These are phyloP conservation scores for Teunomyces stri DNA, from an alignment of 805 yeast species.

Conservation along the genomic window DNA sequence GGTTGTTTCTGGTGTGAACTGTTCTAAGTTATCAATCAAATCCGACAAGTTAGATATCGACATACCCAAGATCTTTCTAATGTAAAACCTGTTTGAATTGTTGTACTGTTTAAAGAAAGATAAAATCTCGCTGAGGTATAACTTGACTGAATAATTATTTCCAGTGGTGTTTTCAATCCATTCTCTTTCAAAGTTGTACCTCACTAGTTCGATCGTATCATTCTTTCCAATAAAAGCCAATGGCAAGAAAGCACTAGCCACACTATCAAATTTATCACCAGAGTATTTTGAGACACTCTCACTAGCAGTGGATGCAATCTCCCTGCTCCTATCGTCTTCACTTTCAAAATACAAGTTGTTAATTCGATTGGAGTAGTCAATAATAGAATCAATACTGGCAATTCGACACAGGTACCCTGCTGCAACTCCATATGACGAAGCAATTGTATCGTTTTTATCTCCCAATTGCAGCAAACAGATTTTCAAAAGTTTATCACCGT, in stretches of 20 bases:
- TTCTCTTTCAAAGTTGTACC: slow-evolving; percentile 51
- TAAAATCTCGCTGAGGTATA: slow-evolving; percentile 70
- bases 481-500: slow-evolving; percentile 62
- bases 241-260: slow-evolving; percentile 69
- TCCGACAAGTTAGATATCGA: slow-evolving; percentile 60
- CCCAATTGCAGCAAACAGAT: slow-evolving; percentile 57
- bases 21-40: slow-evolving; percentile 32
- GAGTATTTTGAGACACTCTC: slow-evolving; percentile 69
- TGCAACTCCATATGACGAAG: slow-evolving; percentile 73
- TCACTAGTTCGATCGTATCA: slow-evolving; percentile 51
- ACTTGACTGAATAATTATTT: slow-evolving; percentile 62
- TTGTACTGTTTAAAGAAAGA: slow-evolving; percentile 49
- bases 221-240: slow-evolving; percentile 74
- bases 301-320: slow-evolving; percentile 58
- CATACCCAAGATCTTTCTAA: slow-evolving; percentile 69
- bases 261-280: slow-evolving; percentile 60
- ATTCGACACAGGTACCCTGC: slow-evolving; percentile 75
- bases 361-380: slow-evolving; percentile 53
- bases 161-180: slow-evolving; percentile 84
- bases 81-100: slow-evolving; percentile 53
- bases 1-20: slow-evolving; percentile 19
- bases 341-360: slow-evolving; percentile 57
- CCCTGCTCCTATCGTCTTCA: slow-evolving; percentile 42
- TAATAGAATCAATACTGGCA: slow-evolving; percentile 50
- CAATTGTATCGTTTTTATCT: slow-evolving; percentile 71